Evolutionary conservation across 805 yeast species (phyloP).

Genomic region (Clavispora fructus): DNA sequence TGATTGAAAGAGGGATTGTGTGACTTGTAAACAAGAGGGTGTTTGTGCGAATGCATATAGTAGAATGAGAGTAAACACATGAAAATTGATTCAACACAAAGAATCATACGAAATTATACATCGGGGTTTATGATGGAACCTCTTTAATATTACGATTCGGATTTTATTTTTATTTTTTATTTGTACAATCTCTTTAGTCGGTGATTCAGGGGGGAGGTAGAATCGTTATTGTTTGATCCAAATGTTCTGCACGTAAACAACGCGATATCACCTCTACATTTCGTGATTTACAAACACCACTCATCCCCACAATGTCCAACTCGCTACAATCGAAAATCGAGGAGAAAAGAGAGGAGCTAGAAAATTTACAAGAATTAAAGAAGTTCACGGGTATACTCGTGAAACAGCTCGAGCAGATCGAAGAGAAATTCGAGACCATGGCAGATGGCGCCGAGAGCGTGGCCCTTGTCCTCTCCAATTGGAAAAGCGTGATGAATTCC

Average conservation of each 20-base stretch:
- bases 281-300: not conserved
- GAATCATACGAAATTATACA: too few species aligned
- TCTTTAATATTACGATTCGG: too few species aligned
- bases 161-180: too few species aligned
- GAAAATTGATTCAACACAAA: too few species aligned
- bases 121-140: too few species aligned
- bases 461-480: constrained; percentile 53
- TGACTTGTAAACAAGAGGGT: constrained; percentile 1
- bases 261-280: not conserved
- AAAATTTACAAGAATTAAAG: constrained; percentile 43
- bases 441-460: constrained; percentile 58
- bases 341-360: constrained; percentile 50
- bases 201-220: too few species aligned
- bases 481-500: constrained; percentile 59
- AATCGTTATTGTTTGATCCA: not conserved
- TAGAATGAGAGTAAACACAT: too few species aligned
- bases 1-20: not conserved
- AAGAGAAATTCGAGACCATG: constrained; percentile 43
- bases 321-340: constrained; percentile 24
- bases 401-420: constrained; percentile 42
- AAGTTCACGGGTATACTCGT: constrained; percentile 42
- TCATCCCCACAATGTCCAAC: not conserved
- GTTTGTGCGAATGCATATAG: constrained; percentile 1
- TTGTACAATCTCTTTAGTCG: too few species aligned
- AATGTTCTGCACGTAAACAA: not conserved